Base-by-base conservation (phyloP, 495 filamentous ascomycete species). In the Neurospora cerealis region DNA sequence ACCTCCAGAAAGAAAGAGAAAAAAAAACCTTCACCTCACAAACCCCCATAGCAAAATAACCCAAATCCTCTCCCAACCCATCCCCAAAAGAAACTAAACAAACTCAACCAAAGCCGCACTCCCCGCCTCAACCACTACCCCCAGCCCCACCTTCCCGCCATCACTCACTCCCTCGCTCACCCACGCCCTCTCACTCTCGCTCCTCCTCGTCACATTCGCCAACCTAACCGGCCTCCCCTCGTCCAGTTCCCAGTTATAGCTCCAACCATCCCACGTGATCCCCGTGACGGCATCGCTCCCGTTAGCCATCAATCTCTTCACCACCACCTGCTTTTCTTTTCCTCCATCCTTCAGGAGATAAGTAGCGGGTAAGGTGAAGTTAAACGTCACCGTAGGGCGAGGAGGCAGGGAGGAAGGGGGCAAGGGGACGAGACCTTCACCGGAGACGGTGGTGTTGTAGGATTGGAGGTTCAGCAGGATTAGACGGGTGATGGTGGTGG, bases 281-380 rank as follows among this genome's bases (percentile, higher is more conserved):
- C 88, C 88, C 5, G 86, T 86, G 28, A 90, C 85, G 10, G 89
- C 88, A 81, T 92, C 88, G 72, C 86, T 91, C 0, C 90, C 89
- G 78, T 90, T 90, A 7, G 90, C 90, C 71, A 81, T 77, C 46
- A 92, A 75, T 70, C 89, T 79, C 48, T 85, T 81, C 66, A 90
- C 83, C 0, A 74, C 74, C 28, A 80, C 83, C 38, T 62, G 42
- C 41, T 41, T 37, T 0, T 36, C 74, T 44, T 46, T n/a, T 9
- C 8, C 42, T 4, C 8, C 19, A 2, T 19, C 21, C 21, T 28
- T 32, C 41, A 9, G 5, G 11, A 36, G n/a, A 34, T 38, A 21
- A 3, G 74, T 8, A 0, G 75, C 77, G 1, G 70, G 36, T 13
- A 79, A 72, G 28, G 34, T 48, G 37, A 92, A 88, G 4, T 74